A percentile compares a stretch with the other conserved stretches of the same genome.
These are phyloP conservation scores for Aspergillus flavus DNA, from an alignment of 2,329 filamentous ascomycete species.

Conservation along the genomic window DNA sequence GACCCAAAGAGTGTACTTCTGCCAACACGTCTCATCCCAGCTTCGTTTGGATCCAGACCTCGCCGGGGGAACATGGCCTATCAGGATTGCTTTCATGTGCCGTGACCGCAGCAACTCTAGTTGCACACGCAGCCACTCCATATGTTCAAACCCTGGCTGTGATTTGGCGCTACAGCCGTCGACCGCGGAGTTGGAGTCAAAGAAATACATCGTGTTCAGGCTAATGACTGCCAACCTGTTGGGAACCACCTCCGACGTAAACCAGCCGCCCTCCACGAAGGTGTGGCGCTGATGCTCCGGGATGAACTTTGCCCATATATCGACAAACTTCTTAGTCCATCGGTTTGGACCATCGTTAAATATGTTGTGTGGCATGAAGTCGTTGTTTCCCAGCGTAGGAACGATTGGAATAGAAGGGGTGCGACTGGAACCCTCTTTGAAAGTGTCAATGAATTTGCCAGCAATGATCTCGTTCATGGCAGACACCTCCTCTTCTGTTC, in stretches of 20 bases:
- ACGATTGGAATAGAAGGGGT: constrained; percentile 76
- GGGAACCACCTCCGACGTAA: constrained; percentile 88
- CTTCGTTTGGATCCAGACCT: constrained; percentile 79
- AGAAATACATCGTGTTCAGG: constrained; percentile 96
- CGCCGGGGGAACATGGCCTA: constrained; percentile 91
- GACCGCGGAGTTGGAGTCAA: constrained; percentile 87
- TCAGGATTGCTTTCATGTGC: constrained; percentile 91
- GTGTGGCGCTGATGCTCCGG: constrained; percentile 89
- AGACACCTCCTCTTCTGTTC: constrained; percentile 74
- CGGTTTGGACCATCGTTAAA: constrained; percentile 81
- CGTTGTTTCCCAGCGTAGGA: constrained; percentile 94
- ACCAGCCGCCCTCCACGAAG: constrained; percentile 93
- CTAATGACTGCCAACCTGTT: constrained; percentile 85
- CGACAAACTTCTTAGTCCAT: constrained; percentile 76
- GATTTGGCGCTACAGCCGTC: constrained; percentile 79
- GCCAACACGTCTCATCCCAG: constrained; percentile 98
- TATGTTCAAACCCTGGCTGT: constrained; percentile 89
- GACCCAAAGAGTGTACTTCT: constrained; percentile 92
- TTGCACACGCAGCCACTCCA: constrained; percentile 94
- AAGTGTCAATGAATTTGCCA: constrained; percentile 74
- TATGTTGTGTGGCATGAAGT: constrained; percentile 96
- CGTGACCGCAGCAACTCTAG: constrained; percentile 78
- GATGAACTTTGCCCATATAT: constrained; percentile 84
- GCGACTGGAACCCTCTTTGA: constrained; percentile 59
- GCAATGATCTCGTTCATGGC: constrained; percentile 75